Evolutionary conservation across 139 green algal species (phyloP).

Genomic region (Prasinococcaceae sp.): DNA sequence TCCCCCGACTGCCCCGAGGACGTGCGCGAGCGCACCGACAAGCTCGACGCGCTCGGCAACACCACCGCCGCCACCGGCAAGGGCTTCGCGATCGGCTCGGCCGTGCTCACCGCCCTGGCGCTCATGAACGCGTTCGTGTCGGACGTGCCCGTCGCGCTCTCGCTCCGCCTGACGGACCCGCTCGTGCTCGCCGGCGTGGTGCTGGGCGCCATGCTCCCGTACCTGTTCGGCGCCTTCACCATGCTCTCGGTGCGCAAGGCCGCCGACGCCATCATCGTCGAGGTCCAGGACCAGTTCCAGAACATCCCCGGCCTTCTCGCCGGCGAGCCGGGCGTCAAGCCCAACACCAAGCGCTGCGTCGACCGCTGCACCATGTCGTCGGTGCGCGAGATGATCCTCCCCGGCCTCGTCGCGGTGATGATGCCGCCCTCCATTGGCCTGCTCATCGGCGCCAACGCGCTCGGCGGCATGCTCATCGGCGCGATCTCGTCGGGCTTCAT

Average conservation of each 20-base stretch:
- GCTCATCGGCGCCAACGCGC: slow-evolving; percentile 18
- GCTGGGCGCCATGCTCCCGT: slow-evolving; percentile 26
- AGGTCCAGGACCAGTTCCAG: no score
- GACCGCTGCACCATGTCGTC: slow-evolving; percentile 18
- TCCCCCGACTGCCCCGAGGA: slow-evolving; percentile 70
- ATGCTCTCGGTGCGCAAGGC: slow-evolving; percentile 19
- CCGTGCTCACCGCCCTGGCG: slow-evolving; percentile 22
- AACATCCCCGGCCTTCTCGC: neutral
- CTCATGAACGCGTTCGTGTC: slow-evolving; percentile 61
- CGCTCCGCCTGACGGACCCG: slow-evolving; percentile 6
- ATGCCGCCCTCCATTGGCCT: slow-evolving; percentile 22
- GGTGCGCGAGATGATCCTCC: slow-evolving; percentile 29
- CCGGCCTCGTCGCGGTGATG: slow-evolving; percentile 22
- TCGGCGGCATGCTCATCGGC: slow-evolving; percentile 17
- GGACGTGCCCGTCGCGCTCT: no score
- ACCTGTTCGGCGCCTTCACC: slow-evolving; percentile 26
- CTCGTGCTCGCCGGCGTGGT: slow-evolving; percentile 24
- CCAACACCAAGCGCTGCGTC: slow-evolving; percentile 27
- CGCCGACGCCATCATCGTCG: slow-evolving; percentile 22
- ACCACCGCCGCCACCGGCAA: slow-evolving; percentile 42
- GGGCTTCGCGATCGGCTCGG: slow-evolving; percentile 45
- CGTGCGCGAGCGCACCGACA: slow-evolving; percentile 43
- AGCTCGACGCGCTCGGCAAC: slow-evolving; percentile 35
- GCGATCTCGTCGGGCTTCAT: slow-evolving; percentile 8
- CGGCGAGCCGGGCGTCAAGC: neutral